A percentile compares a stretch with the other conserved stretches of the same genome.
phyloP scores from a whole-genome alignment of 2,329 filamentous ascomycete species.

The Didymella sp. region DNA sequence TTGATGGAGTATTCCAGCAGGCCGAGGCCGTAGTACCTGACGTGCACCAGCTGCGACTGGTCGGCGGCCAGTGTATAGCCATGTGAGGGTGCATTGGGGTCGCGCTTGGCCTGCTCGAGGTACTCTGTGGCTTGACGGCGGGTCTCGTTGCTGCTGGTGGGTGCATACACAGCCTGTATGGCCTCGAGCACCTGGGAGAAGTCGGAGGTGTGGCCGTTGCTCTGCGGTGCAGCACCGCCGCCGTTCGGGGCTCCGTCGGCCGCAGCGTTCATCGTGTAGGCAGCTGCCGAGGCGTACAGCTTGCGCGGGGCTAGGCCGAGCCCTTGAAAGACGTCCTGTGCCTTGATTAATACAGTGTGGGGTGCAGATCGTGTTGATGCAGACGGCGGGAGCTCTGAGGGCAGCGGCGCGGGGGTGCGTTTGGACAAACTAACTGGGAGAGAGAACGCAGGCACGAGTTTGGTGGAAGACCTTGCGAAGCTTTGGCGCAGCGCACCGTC shows the following conservation, averaged over 20 bases:
- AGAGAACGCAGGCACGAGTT: conserved; percentile 10
- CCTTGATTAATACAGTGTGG: conserved; percentile 5
- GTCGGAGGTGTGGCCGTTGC: conserved; percentile 35
- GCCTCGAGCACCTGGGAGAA: conserved; percentile 80
- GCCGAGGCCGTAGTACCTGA: conserved; percentile 92
- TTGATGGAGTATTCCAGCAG: conserved; percentile 89
- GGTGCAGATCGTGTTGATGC: conserved; percentile 3
- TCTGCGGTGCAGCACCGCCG: conserved; percentile 25
- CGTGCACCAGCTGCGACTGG: conserved; percentile 74
- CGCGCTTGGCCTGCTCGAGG: conserved; percentile 83
- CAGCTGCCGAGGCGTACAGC: conserved; percentile 22
- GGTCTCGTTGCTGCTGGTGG: conserved; percentile 78
- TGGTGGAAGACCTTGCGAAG: conserved; percentile 10
- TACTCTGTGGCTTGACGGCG: conserved; percentile 84
- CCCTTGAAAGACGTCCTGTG: conserved; percentile 14
- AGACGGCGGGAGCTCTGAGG: conserved; percentile 1
- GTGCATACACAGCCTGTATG: conserved; percentile 84
- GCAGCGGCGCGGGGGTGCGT: conserved; percentile 8
- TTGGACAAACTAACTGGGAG: conserved; percentile 14
- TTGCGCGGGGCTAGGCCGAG: conserved; percentile 16
- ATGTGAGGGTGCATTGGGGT: conserved; percentile 79
- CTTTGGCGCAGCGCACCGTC: conserved; percentile 16
- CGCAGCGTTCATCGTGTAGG: conserved; percentile 43
- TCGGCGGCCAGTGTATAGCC: conserved; percentile 84
- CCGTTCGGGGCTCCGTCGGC: conserved; percentile 37